Evolutionary conservation across 1,139 yeast genomes (phyloP).

Genomic region (Hemisphaericaspora xylofermentans): DNA sequence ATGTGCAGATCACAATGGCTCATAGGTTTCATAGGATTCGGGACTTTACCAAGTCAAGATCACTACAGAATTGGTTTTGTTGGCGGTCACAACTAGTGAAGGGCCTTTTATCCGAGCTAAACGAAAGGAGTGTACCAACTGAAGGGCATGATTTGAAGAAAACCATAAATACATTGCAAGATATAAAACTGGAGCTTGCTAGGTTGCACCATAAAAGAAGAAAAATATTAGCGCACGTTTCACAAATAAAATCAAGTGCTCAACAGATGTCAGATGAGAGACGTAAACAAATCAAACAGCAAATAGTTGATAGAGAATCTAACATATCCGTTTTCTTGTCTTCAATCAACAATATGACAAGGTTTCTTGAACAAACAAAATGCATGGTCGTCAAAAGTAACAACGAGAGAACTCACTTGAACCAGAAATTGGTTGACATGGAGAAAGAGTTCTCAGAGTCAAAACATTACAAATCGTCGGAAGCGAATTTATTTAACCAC

Average conservation of each 20-base stretch:
- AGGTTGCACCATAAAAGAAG: background rate
- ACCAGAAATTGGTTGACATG: constrained; percentile 12
- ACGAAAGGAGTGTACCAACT: constrained; percentile 26
- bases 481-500: constrained; percentile 1
- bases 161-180: constrained; percentile 23
- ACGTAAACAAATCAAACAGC: background rate
- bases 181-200: background rate
- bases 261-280: background rate
- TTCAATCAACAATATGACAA: constrained; percentile 4
- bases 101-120: constrained; percentile 37
- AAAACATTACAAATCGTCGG: background rate
- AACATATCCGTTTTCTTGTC: background rate
- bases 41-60: constrained; percentile 50
- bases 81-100: constrained; percentile 52
- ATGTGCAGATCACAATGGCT: constrained; percentile 39
- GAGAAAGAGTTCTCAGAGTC: constrained; percentile 8
- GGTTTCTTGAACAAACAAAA: constrained; percentile 17
- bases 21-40: constrained; percentile 46
- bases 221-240: background rate
- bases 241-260: background rate
- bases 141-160: constrained; percentile 25
- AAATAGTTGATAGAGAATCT: background rate
- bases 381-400: constrained; percentile 9
- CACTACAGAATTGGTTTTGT: constrained; percentile 55
- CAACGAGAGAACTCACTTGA: constrained; percentile 18